Conservation (phyloP, 306 rosid species). For the Betula pendula region DNA sequence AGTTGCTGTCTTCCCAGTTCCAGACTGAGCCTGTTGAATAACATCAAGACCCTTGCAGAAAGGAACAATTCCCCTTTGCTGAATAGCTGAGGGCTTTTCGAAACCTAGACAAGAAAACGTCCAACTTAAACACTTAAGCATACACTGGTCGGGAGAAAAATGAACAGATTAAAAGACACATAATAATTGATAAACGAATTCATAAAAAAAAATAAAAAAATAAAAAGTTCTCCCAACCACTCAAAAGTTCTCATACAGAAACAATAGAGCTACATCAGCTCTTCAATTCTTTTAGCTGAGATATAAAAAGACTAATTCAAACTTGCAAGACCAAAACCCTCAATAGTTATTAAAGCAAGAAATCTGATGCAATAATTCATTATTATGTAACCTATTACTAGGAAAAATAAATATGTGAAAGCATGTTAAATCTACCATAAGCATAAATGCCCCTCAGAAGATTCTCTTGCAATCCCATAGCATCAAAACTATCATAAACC, state of each 20-base stretch:
- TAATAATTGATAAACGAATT: not conserved
- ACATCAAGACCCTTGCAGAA: constrained; percentile 80
- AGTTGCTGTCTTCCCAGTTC: constrained; percentile 83
- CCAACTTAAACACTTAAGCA: constrained; percentile 2
- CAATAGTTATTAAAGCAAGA: not conserved
- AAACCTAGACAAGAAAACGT: constrained; percentile 49
- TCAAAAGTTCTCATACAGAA: not conserved
- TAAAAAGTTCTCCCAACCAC: not conserved
- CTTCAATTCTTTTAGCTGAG: not conserved
- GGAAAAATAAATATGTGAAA: not conserved
- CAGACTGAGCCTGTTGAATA: constrained; percentile 84
- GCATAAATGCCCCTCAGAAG: constrained; percentile 80
- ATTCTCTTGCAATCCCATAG: constrained; percentile 79
- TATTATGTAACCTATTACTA: not conserved
- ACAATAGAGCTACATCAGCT: not conserved
- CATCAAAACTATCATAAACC: constrained; percentile 68
- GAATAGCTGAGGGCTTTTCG: constrained; percentile 82
- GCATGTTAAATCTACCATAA: constrained; percentile 40
- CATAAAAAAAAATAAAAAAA: not conserved
- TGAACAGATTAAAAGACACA: not conserved
- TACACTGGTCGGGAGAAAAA: not conserved
- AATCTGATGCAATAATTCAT: not conserved
- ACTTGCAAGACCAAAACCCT: not conserved
- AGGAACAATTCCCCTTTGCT: constrained; percentile 83
- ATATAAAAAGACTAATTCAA: not conserved